A percentile compares a stretch with the other conserved stretches of the same genome.
Evolutionary conservation across 2,329 filamentous ascomycete genomes (phyloP).

Genomic region (Fusarium sp.): DNA sequence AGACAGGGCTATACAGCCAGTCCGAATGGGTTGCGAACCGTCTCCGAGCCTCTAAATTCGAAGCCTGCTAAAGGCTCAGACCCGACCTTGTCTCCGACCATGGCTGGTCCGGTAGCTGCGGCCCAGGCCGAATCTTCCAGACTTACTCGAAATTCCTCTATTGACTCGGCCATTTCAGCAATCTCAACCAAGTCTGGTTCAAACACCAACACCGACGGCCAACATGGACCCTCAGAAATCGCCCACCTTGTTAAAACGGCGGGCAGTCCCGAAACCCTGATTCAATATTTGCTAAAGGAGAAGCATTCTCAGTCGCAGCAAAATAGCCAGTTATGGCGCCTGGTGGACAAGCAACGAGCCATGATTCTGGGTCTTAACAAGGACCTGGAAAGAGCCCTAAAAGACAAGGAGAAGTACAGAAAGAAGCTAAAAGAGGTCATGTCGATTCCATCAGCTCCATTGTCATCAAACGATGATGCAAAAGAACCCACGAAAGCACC

Average conservation of each 20-base stretch:
- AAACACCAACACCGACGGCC: slow-evolving; percentile 68
- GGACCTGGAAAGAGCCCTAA: slow-evolving; percentile 88
- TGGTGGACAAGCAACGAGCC: slow-evolving; percentile 95
- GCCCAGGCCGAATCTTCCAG: slow-evolving; percentile 55
- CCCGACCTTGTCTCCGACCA: slow-evolving; percentile 54
- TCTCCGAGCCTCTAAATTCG: slow-evolving; percentile 57
- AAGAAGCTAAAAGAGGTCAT: slow-evolving; percentile 86
- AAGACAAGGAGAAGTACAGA: slow-evolving; percentile 94
- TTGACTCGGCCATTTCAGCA: slow-evolving; percentile 91
- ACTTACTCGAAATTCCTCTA: slow-evolving; percentile 81
- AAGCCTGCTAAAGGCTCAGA: slow-evolving; percentile 58
- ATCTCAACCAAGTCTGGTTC: slow-evolving; percentile 70
- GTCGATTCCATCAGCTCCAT: slow-evolving; percentile 53
- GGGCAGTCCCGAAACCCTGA: slow-evolving; percentile 88
- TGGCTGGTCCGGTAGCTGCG: slow-evolving; percentile 60
- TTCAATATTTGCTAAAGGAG: slow-evolving; percentile 89
- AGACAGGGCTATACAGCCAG: slow-evolving; percentile 45
- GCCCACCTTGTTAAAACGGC: slow-evolving; percentile 82
- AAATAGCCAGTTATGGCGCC: slow-evolving; percentile 91
- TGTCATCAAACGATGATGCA: slow-evolving; percentile 39
- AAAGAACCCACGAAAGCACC: slow-evolving; percentile 17
- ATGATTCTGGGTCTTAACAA: slow-evolving; percentile 96
- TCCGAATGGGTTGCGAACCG: slow-evolving; percentile 64
- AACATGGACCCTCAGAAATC: slow-evolving; percentile 78
- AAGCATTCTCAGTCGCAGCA: slow-evolving; percentile 90